Evolutionary conservation across 2,329 filamentous ascomycete genomes (phyloP).

Genomic region (Nemania sp.): DNA sequence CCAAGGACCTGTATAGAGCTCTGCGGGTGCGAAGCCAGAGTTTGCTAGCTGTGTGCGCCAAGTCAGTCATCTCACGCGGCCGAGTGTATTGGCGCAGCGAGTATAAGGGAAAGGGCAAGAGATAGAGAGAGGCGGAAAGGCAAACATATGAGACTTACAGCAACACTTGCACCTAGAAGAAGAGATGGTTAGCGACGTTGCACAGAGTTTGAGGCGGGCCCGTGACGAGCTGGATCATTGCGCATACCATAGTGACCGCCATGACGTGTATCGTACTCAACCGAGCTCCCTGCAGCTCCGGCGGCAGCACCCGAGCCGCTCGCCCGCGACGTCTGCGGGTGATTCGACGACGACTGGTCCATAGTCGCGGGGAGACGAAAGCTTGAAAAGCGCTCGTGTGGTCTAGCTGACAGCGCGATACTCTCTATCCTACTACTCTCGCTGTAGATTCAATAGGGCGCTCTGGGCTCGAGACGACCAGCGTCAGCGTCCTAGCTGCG

Average conservation of each 20-base stretch:
- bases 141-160: constrained; percentile 45
- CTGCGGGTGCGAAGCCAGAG: constrained; percentile 86
- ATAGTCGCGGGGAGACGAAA: constrained; percentile 42
- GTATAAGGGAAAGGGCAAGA: not conserved
- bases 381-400: constrained; percentile 7
- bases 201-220: constrained; percentile 32
- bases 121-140: constrained; percentile 1
- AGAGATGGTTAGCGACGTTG: constrained; percentile 41
- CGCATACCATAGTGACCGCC: constrained; percentile 77
- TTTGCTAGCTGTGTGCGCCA: constrained; percentile 69
- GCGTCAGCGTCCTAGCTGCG: constrained; percentile 16
- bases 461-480: constrained; percentile 14
- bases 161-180: constrained; percentile 51
- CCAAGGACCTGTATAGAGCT: constrained; percentile 93
- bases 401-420: constrained; percentile 2
- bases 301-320: constrained; percentile 27
- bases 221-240: constrained; percentile 32
- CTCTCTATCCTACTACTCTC: too few species aligned
- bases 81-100: too few species aligned
- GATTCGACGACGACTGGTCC: constrained; percentile 59
- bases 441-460: constrained; percentile 7
- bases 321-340: constrained; percentile 53
- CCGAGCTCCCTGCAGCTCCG: constrained; percentile 22
- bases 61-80: constrained; percentile 27
- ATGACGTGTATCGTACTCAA: constrained; percentile 70